Conservation (phyloP, 371 early-diverging fungal species). For the Rhizopus sp. region DNA sequence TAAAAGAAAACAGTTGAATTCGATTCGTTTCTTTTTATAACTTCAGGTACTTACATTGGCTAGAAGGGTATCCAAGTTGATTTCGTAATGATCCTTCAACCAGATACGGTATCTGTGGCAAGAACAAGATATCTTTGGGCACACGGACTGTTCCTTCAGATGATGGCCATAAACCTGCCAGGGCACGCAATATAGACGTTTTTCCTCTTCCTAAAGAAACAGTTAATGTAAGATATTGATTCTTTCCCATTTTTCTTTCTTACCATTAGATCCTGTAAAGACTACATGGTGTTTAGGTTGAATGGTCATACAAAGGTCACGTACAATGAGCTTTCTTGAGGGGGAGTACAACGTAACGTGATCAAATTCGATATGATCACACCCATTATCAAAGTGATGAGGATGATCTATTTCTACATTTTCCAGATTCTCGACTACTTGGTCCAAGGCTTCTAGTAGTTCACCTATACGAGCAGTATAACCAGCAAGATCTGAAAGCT, state of each 20-base stretch:
- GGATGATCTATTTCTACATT: slow-evolving; percentile 47
- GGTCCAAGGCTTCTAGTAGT: slow-evolving; percentile 72
- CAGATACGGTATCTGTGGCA: slow-evolving; percentile 73
- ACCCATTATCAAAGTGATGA: slow-evolving; percentile 20
- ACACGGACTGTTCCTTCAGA: slow-evolving; percentile 43
- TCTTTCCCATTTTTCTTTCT: not conserved
- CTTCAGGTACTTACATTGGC: slow-evolving; percentile 29
- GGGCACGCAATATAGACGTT: slow-evolving; percentile 69
- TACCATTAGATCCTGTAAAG: slow-evolving; percentile 75
- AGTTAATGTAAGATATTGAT: not conserved
- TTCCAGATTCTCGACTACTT: slow-evolving; percentile 43
- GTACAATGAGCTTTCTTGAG: slow-evolving; percentile 36
- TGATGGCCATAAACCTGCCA: slow-evolving; percentile 75
- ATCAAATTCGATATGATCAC: slow-evolving; percentile 38
- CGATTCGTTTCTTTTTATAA: not conserved
- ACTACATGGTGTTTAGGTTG: slow-evolving; percentile 57
- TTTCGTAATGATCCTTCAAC: slow-evolving; percentile 71
- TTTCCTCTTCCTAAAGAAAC: slow-evolving; percentile 55
- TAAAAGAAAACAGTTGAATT: not conserved
- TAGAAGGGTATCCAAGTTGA: slow-evolving; percentile 62
- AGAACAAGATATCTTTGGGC: slow-evolving; percentile 57
- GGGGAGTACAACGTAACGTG: slow-evolving; percentile 40
- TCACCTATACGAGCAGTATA: slow-evolving; percentile 87
- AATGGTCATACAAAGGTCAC: slow-evolving; percentile 52
- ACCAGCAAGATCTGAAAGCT: slow-evolving; percentile 79